These are phyloP conservation scores for Malassezia slooffiae DNA, from an alignment of 1,284 basidiomycete genomes.

Conservation along the genomic window DNA sequence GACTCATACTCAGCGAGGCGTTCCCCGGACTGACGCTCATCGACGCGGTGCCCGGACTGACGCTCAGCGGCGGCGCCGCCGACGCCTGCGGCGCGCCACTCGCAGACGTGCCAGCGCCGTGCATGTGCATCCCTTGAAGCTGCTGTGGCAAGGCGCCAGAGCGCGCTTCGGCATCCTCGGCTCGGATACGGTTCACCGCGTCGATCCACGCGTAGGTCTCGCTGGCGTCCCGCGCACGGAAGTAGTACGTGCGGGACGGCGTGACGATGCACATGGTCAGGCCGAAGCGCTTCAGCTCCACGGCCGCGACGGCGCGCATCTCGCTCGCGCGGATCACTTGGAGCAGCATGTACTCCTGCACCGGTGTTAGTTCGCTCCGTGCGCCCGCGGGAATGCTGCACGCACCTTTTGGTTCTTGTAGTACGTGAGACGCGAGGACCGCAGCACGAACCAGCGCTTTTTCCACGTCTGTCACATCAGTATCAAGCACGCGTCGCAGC, in stretches of 20 bases:
- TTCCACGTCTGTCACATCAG: constrained; percentile 94
- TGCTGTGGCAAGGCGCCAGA: too few species aligned
- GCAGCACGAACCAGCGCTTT: constrained; percentile 93
- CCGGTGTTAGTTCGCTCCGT: too few species aligned
- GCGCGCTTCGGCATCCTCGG: constrained; percentile 47
- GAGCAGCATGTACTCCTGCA: constrained; percentile 57
- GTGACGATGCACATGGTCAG: constrained; percentile 89
- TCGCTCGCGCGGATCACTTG: constrained; percentile 77
- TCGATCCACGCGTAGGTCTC: constrained; percentile 77
- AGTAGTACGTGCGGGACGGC: constrained; percentile 79
- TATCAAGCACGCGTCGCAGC: constrained; percentile 4
- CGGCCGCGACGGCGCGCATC: constrained; percentile 78
- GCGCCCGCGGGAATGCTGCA: background rate
- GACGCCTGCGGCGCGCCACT: background rate
- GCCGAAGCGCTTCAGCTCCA: constrained; percentile 76
- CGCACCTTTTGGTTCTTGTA: constrained; percentile 73
- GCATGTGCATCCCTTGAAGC: too few species aligned
- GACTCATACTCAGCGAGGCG: background rate
- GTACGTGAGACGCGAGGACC: constrained; percentile 81
- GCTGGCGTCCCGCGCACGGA: constrained; percentile 59
- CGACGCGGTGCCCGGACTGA: background rate
- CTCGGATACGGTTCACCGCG: constrained; percentile 66
- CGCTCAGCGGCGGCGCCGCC: background rate
- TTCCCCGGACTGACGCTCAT: background rate
- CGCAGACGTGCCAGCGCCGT: too few species aligned